Conservation (phyloP, 192 early-diverging fungal genomes). For the Coemansia sp. region DNA sequence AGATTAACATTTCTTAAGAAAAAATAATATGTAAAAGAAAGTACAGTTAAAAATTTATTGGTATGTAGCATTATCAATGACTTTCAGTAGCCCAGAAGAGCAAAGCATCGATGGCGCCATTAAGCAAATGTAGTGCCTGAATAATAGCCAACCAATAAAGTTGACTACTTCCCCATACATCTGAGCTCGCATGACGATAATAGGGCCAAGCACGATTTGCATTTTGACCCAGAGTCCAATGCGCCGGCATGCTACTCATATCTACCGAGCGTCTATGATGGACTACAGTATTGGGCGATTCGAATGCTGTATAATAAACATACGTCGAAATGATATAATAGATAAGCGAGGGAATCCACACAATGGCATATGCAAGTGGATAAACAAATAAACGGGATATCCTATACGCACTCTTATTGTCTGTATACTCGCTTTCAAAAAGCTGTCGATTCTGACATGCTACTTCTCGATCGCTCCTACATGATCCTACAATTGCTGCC, state of each 20-base stretch:
- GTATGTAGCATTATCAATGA: neutral
- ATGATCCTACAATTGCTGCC: constrained; percentile 19
- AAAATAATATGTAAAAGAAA: neutral
- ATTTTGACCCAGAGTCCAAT: constrained; percentile 31
- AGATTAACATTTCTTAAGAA: no score
- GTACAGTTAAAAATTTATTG: neutral
- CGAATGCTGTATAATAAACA: constrained; percentile 32
- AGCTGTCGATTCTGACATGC: neutral
- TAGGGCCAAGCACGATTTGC: constrained; percentile 44
- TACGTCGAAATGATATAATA: constrained; percentile 36
- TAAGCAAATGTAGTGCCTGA: constrained; percentile 40
- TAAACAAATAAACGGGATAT: constrained; percentile 48
- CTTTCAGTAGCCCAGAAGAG: constrained; percentile 45
- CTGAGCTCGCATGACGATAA: constrained; percentile 6
- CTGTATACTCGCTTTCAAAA: neutral
- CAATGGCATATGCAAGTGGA: constrained; percentile 32
- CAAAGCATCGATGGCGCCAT: constrained; percentile 30
- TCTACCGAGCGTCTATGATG: constrained; percentile 10
- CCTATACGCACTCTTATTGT: neutral
- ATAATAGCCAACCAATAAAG: constrained; percentile 40
- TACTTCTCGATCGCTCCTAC: constrained; percentile 7
- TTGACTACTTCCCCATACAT: constrained; percentile 9
- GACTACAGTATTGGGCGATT: neutral
- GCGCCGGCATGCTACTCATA: constrained; percentile 24
- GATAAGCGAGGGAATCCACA: constrained; percentile 33